Base-by-base conservation (phyloP, 2,329 filamentous ascomycete genomes). In the Dichotomopilus funicola region DNA sequence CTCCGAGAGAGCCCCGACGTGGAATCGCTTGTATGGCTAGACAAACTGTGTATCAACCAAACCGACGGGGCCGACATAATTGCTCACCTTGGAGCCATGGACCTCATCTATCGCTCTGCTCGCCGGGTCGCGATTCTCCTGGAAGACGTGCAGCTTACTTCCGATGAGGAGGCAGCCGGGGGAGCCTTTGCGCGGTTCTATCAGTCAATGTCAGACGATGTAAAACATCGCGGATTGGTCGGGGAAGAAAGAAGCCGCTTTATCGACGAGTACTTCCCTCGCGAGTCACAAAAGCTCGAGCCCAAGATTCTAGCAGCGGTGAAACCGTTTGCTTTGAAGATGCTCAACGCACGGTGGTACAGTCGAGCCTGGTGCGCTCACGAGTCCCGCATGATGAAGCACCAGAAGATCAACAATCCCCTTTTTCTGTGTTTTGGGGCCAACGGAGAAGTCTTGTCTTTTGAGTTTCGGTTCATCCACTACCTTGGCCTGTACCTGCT, bases 361-460 rank as follows among this genome's bases (percentile, higher is more conserved):
- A 55, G 49, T 7, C 55, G 64, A 9, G 64, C 60, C 4, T 65
- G 64, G 64, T 65, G 62, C 49, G 64, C 64, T 8, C 64, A 64
- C 50, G 64, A 65, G 50, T 60, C 57, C 45, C 61, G 62, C 46
- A 58, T 63, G 36, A 51, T 53, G n/a, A 50, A 41, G 2, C 62
- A 64, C 44, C 31, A 47, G 9, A 53, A 46, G 43, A 37, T 57
- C 38, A 55, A 63, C 50, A 63, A 64, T 48, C 64, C 64, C 6
- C 47, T 65, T 35, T 57, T 65, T 6, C 49, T 65, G 10, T 65
- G 64, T 47, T 64, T 61, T 37, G 59, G 58, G 9, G 19, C 47
- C 19, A 50, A 59, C 12, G 57, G 56, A 5, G 42, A 38, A 1
- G 59, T 63, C 5, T 53, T 63, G 19, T 35, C 47, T 4, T 64